phyloP scores from a whole-genome alignment of 2,329 filamentous ascomycete species.

The Fusarium temperatum region DNA sequence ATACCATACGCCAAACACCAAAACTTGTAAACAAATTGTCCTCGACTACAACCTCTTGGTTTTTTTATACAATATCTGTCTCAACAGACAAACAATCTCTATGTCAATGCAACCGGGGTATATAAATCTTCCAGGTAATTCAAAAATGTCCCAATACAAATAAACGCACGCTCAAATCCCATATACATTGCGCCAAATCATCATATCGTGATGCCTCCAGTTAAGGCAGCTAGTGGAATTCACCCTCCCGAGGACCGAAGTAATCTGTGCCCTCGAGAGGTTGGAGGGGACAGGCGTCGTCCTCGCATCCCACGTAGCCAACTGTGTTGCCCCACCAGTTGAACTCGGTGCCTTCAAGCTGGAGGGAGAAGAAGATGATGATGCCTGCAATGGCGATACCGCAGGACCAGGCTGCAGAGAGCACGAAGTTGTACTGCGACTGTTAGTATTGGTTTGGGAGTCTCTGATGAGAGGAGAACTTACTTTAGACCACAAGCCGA shows the following conservation, averaged over 20 bases:
- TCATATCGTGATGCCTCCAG: constrained; percentile 20
- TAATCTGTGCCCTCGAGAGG: constrained; percentile 48
- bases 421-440: constrained; percentile 60
- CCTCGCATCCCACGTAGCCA: constrained; percentile 54
- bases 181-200: constrained; percentile 39
- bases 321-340: constrained; percentile 61
- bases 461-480: not conserved
- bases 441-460: constrained; percentile 1
- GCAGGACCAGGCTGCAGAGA: constrained; percentile 60
- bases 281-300: constrained; percentile 50
- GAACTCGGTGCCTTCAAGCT: constrained; percentile 54
- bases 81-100: constrained; percentile 38
- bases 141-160: constrained; percentile 35
- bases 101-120: constrained; percentile 39
- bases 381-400: constrained; percentile 61
- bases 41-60: constrained; percentile 7
- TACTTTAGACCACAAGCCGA: constrained; percentile 63
- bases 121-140: constrained; percentile 36
- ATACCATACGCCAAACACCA: not conserved
- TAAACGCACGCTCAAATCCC: constrained; percentile 38
- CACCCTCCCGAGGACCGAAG: constrained; percentile 52
- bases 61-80: constrained; percentile 29
- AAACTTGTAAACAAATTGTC: not conserved
- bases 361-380: constrained; percentile 63
- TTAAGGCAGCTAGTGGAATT: constrained; percentile 42